Percentiles rank a stretch among this genome's conserved stretches.
phyloP scores from a whole-genome alignment of 306 rosid species.

The Inga oerstediana region DNA sequence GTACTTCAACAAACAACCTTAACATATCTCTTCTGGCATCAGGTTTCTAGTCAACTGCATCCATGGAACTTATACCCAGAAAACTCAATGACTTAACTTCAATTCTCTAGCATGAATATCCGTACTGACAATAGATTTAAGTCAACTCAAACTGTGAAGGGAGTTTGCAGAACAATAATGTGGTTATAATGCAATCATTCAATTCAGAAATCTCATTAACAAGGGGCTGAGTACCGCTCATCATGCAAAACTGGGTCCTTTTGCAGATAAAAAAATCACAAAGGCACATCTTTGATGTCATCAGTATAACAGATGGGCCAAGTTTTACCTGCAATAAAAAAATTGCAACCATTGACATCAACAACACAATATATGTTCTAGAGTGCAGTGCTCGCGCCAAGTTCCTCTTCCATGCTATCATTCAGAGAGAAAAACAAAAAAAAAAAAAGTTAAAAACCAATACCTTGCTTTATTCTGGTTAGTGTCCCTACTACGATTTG shows the following conservation, averaged over 20 bases:
- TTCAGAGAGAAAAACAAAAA: background rate
- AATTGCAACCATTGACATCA: constrained; percentile 1
- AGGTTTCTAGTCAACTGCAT: constrained; percentile 30
- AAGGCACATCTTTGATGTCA: constrained; percentile 58
- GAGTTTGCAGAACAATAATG: constrained; percentile 38
- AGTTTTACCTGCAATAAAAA: constrained; percentile 69
- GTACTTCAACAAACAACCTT: constrained; percentile 23
- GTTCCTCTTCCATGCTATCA: constrained; percentile 1
- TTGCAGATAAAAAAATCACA: constrained; percentile 42
- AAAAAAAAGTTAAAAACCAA: background rate
- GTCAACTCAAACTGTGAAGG: constrained; percentile 37
- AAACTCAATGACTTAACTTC: constrained; percentile 43
- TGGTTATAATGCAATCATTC: constrained; percentile 52
- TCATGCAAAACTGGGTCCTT: constrained; percentile 58
- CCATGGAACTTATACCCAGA: constrained; percentile 27
- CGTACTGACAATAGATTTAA: constrained; percentile 36
- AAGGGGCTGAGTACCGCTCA: constrained; percentile 51
- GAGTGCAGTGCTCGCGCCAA: background rate
- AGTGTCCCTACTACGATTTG: constrained; percentile 51
- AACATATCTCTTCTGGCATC: constrained; percentile 17
- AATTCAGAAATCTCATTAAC: constrained; percentile 55
- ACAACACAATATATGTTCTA: constrained; percentile 4
- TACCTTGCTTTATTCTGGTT: constrained; percentile 90
- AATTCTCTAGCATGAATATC: constrained; percentile 37
- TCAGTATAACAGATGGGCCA: constrained; percentile 53